Base-by-base conservation (phyloP, 768 basidiomycete species). In the Boletus reticulatus region DNA sequence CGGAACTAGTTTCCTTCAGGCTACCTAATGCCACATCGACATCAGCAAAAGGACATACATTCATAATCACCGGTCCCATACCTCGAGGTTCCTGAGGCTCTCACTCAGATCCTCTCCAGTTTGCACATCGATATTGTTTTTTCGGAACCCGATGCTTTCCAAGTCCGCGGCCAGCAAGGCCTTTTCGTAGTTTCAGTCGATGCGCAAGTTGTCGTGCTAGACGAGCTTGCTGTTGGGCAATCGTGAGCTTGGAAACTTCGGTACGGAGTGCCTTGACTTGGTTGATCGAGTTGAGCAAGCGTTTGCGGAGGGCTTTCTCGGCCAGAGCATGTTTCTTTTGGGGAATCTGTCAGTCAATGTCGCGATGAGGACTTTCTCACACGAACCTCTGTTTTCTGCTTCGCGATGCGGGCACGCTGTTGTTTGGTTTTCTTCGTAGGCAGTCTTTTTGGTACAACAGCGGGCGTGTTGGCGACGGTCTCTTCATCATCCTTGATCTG, bases 1-100 rank as follows among this genome's bases (percentile, higher is more conserved):
- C 85, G 81, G 80, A 96, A 96, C 34, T 94, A 74, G 68, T 96
- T 97, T 24, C 94, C 94, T 76, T 97, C 94, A 17, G 92, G 91
- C 94, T 96, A 57, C 32, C 48, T n/a, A 48, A 31, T 19, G 4
- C 19, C 36, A n/a, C n/a, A n/a, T n/a, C n/a, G n/a, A 1, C 20
- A 22, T 62, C 45, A 57, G 20, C 45, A n/a, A 29, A 36, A 14
- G 29, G 8, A 29, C 2, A 24, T 13, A 11, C 8, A 4, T 24
- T 16, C 9, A 14, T 39, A 14, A 38, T 38, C 14, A 13, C 45
- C 16, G 24, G 19, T 34, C 19, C 73, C 80, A 41, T 49, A 91
- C 94, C 85, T 94, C 94, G 64, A 98, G 73, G 39, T 78, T 85
- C 53, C 94, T 77, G 63, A 96, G 72, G 64, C 79, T 94, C 72